Conservation (phyloP, 2,329 filamentous ascomycete genomes). For the Chrysosphaeria jannelii region DNA sequence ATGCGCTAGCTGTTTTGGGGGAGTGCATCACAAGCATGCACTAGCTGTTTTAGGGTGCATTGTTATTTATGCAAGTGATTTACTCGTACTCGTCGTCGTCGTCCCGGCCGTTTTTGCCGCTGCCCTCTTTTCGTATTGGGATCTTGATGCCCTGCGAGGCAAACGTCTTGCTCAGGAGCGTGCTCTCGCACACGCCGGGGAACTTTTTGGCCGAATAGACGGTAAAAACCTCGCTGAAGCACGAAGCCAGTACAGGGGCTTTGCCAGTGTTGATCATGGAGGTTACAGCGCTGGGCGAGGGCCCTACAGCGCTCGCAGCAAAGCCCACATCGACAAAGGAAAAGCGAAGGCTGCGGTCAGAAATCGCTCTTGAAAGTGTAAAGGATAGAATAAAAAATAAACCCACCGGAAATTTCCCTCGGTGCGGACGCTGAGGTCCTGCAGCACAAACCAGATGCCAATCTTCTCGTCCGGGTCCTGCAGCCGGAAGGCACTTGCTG, state of each 20-base stretch:
- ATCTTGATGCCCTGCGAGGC: constrained; percentile 89
- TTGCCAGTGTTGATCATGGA: constrained; percentile 33
- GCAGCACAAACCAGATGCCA: constrained; percentile 89
- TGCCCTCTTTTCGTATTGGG: constrained; percentile 67
- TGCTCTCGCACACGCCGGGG: constrained; percentile 87
- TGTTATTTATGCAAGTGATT: too few relatives aligned
- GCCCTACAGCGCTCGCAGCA: constrained; percentile 9
- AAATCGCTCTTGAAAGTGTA: neutral
- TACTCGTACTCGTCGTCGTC: constrained; percentile 13
- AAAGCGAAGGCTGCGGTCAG: constrained; percentile 22
- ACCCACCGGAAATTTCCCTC: constrained; percentile 68
- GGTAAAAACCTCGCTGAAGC: constrained; percentile 69
- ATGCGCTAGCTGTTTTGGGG: too few relatives aligned
- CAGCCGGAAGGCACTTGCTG: constrained; percentile 64
- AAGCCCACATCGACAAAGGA: constrained; percentile 64
- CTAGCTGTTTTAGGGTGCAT: too few relatives aligned
- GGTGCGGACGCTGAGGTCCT: constrained; percentile 79
- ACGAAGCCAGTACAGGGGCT: constrained; percentile 55
- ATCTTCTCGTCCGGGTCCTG: constrained; percentile 51
- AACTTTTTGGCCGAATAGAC: constrained; percentile 97
- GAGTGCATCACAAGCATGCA: too few relatives aligned
- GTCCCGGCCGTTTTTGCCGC: constrained; percentile 17
- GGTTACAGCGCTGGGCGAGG: constrained; percentile 7
- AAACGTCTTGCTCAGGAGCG: constrained; percentile 69
- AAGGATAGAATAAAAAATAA: constrained; percentile 2